Evolutionary conservation across 371 early-diverging fungal species (phyloP).

Genomic region (Mucor lusitanicus): DNA sequence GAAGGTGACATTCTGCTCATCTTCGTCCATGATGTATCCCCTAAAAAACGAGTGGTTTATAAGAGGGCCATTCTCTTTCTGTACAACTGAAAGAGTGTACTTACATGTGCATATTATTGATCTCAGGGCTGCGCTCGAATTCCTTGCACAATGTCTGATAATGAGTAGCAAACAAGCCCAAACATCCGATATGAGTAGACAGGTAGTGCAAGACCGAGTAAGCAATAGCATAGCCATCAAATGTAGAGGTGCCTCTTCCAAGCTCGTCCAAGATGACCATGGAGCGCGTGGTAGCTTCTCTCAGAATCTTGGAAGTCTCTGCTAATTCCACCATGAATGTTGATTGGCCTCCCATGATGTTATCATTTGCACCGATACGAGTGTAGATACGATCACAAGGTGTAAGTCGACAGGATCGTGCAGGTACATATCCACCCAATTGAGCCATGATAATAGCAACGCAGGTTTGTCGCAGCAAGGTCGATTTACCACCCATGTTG

Average conservation of each 20-base stretch:
- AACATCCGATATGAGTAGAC: conserved; percentile 81
- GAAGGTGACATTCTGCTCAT: conserved; percentile 91
- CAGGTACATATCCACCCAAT: conserved; percentile 97
- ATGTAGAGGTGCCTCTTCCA: conserved; percentile 98
- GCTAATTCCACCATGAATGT: conserved; percentile 99
- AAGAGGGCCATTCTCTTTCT: conserved; percentile 3
- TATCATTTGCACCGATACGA: conserved; percentile 98
- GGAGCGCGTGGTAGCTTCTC: conserved; percentile 90
- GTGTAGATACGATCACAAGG: conserved; percentile 98
- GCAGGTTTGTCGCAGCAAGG: conserved; percentile 94
- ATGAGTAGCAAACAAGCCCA: conserved; percentile 98
- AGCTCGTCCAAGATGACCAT: conserved; percentile 99
- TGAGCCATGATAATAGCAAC: conserved; percentile 98
- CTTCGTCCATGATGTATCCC: conserved; percentile 86
- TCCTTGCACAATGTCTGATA: conserved; percentile 92
- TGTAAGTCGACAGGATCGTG: conserved; percentile 74
- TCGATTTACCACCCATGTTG: conserved; percentile 97
- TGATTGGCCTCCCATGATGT: conserved; percentile 95
- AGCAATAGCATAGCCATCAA: conserved; percentile 99
- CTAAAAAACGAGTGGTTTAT: conserved; percentile 32
- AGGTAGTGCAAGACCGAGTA: conserved; percentile 91
- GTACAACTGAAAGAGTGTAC: neutral
- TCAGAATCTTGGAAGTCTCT: conserved; percentile 95
- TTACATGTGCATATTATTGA: conserved; percentile 69
- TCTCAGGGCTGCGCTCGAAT: conserved; percentile 67